Evolutionary conservation across 805 yeast species (phyloP).

Genomic region (Spathaspora arborariae): DNA sequence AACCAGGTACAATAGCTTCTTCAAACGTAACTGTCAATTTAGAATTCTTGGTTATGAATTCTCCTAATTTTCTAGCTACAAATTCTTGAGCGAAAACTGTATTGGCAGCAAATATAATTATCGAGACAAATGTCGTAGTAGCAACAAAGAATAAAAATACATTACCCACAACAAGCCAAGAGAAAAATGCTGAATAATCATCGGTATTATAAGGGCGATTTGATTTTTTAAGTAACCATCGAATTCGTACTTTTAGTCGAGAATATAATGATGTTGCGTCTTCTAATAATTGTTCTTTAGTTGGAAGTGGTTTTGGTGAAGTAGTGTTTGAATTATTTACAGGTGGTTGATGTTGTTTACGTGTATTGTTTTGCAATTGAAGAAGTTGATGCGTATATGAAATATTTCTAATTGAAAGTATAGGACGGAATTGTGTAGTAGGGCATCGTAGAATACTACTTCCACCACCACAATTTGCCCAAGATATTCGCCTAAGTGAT

Average conservation of each 20-base stretch:
- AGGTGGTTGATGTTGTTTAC: background rate
- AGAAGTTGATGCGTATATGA: background rate
- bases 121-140: slow-evolving; percentile 88
- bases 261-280: slow-evolving; percentile 26
- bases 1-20: slow-evolving; percentile 89
- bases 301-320: background rate
- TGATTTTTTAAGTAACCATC: slow-evolving; percentile 74
- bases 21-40: slow-evolving; percentile 84
- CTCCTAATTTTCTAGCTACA: slow-evolving; percentile 79
- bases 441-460: background rate
- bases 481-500: background rate
- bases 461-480: background rate
- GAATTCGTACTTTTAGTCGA: slow-evolving; percentile 38
- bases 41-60: slow-evolving; percentile 76
- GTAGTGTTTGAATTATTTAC: background rate
- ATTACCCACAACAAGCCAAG: slow-evolving; percentile 91
- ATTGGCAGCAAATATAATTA: slow-evolving; percentile 71
- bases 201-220: slow-evolving; percentile 88
- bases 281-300: slow-evolving; percentile 23
- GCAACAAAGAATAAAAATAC: slow-evolving; percentile 74
- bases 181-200: slow-evolving; percentile 83
- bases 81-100: slow-evolving; percentile 87
- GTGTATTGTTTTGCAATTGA: background rate
- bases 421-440: background rate
- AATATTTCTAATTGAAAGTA: background rate